Evolutionary conservation across 345 rosid species (phyloP).

Genomic region (Stellera chamaejasme): DNA sequence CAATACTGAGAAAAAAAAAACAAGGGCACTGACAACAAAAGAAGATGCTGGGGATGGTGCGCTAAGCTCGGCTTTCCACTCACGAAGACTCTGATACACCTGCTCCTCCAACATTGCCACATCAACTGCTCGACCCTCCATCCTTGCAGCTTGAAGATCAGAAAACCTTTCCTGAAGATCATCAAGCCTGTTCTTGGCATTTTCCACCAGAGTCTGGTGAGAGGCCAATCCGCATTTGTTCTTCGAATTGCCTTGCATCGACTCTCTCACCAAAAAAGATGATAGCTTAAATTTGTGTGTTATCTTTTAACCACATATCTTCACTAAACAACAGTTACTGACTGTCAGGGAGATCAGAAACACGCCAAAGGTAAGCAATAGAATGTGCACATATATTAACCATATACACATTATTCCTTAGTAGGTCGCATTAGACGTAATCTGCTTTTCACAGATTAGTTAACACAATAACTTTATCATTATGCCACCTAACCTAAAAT

Average conservation of each 20-base stretch:
- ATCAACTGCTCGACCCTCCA: conserved; percentile 43
- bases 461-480: too few species aligned
- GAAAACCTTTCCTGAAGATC: conserved; percentile 52
- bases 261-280: not conserved
- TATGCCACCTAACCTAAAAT: too few species aligned
- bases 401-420: too few species aligned
- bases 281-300: not conserved
- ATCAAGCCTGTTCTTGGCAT: conserved; percentile 42
- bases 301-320: too few species aligned
- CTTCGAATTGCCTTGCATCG: conserved; percentile 39
- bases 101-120: conserved; percentile 57
- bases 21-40: conserved; percentile 39
- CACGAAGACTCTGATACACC: conserved; percentile 50
- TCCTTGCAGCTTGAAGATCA: conserved; percentile 57
- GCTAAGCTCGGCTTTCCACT: conserved; percentile 67
- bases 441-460: too few species aligned
- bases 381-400: too few species aligned
- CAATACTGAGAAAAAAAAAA: not conserved
- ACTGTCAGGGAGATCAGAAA: too few species aligned
- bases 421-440: too few species aligned
- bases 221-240: conserved; percentile 38
- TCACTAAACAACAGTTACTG: too few species aligned
- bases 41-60: conserved; percentile 60
- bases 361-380: too few species aligned
- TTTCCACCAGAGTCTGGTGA: conserved; percentile 47